Evolutionary conservation across 495 filamentous ascomycete species (phyloP).

Genomic region (Cercophora scortea): DNA sequence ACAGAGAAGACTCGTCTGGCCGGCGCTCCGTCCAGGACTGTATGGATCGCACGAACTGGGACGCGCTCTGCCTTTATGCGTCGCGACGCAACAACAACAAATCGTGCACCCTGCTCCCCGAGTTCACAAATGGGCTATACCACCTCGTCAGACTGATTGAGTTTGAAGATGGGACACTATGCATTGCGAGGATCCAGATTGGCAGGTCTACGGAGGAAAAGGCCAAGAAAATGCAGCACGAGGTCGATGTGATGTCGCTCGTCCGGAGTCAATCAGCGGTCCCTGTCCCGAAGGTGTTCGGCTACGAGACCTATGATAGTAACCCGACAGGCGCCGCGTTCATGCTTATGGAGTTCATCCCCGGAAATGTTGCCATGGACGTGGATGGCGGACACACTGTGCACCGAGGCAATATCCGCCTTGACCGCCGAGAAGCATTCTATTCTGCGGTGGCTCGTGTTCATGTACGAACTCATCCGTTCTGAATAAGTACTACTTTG

Average conservation of each 20-base stretch:
- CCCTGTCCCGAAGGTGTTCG: conserved; percentile 12
- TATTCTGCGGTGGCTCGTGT: conserved; percentile 5
- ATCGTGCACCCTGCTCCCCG: background rate
- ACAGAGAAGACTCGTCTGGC: background rate
- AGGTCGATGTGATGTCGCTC: background rate
- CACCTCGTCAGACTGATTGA: background rate
- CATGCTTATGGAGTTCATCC: conserved; percentile 16
- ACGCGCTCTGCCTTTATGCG: background rate
- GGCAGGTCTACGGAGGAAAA: background rate
- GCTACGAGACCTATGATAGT: conserved; percentile 2
- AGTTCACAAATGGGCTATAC: background rate
- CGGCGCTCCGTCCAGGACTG: background rate
- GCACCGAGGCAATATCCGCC: conserved; percentile 6
- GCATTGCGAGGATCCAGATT: background rate
- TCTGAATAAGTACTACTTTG: too few species aligned
- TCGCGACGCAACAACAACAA: background rate
- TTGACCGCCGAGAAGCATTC: background rate
- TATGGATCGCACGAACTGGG: background rate
- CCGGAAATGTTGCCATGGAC: conserved; percentile 13
- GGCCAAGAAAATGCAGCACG: background rate
- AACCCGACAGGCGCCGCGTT: conserved; percentile 10
- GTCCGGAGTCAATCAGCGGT: background rate
- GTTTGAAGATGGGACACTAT: background rate
- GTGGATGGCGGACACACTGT: conserved; percentile 3
- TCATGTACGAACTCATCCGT: conserved; percentile 1